Evolutionary conservation across 169 alveolate species (phyloP), one percentile per base, ranked within the genome.

Genomic region (Plasmodium coatneyi): DNA sequence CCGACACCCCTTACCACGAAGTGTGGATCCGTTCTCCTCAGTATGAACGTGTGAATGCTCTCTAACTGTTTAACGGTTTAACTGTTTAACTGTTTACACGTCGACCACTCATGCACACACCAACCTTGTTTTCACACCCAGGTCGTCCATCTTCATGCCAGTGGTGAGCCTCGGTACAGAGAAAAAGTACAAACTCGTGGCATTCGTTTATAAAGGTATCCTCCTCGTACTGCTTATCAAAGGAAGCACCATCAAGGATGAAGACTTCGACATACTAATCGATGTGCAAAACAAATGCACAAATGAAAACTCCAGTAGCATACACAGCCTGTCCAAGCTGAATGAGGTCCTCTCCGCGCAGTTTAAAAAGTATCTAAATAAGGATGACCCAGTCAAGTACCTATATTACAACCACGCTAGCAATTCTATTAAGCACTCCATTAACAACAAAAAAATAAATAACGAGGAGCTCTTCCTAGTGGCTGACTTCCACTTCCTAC

Each of bases 111-210:
- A 5, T n/a, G 32, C 39, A 7, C 60, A 28, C 12, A 25, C 46
- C 16, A 41, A 39, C 43, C 14, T 4, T 5, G 3, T 4, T 36
- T 0, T 5, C 9, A 14, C 66, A 7, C 5, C 3, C 78, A 82
- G 92, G 30, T 87, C 93, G 12, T 87, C 89, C 46, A 81, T 87
- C 32, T 87, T 78, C 49, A 87, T 87, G 93, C 93, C 93, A 4
- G 81, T 87, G 41, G 72, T 87, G 28, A 87, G 89, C 10, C 39
- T 87, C n/a, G 46, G 82, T 3, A 71, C 60, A 22, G 82, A 87
- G 16, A 87, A 87, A 25, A 87, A 87, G 41, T 34, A 87, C 81
- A 87, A 87, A 79, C 76, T 87, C 5, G 82, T 87, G 3, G 93
- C 76, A 56, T 87, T 78, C 71, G 70, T 87, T 56, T 87, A 36